phyloP scores from a whole-genome alignment of 2,329 filamentous ascomycete genomes.

The Neurospora crassa region DNA sequence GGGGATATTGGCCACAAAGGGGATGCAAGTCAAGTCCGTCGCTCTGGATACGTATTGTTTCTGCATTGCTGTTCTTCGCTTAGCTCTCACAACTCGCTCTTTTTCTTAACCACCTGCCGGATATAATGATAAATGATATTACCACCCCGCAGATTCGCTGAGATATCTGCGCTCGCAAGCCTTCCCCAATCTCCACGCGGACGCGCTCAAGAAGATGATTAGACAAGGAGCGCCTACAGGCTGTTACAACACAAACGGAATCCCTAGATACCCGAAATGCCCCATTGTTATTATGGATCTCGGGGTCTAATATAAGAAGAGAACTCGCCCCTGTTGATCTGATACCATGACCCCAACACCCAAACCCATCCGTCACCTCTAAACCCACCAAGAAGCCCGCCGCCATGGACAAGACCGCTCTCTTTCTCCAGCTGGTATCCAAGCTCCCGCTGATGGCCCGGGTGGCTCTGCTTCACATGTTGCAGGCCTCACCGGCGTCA shows the following conservation, averaged over 20 bases:
- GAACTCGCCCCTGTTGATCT: not conserved
- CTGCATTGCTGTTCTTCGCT: not conserved
- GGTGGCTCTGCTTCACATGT: slow-evolving; percentile 50
- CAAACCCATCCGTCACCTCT: not conserved
- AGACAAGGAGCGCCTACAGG: not conserved
- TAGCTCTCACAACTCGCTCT: not conserved
- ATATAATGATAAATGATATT: not conserved
- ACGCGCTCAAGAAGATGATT: not conserved
- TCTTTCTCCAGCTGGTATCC: slow-evolving; percentile 32
- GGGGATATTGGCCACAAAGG: not conserved
- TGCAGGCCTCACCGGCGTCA: slow-evolving; percentile 60
- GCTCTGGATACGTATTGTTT: not conserved
- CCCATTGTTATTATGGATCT: not conserved
- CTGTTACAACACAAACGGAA: not conserved
- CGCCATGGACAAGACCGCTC: slow-evolving; percentile 12
- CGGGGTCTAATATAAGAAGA: not conserved
- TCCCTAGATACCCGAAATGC: not conserved
- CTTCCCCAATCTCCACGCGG: not conserved
- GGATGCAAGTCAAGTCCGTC: not conserved
- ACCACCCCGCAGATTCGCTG: not conserved
- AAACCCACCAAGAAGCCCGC: slow-evolving; percentile 1
- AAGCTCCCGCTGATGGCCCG: slow-evolving; percentile 54
- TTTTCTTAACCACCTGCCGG: not conserved
- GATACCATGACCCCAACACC: not conserved
- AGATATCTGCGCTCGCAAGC: not conserved